A percentile compares a stretch with the other conserved stretches of the same genome.
Conservation (phyloP, 1,284 basidiomycete genomes). For the Ustilago hordei region DNA sequence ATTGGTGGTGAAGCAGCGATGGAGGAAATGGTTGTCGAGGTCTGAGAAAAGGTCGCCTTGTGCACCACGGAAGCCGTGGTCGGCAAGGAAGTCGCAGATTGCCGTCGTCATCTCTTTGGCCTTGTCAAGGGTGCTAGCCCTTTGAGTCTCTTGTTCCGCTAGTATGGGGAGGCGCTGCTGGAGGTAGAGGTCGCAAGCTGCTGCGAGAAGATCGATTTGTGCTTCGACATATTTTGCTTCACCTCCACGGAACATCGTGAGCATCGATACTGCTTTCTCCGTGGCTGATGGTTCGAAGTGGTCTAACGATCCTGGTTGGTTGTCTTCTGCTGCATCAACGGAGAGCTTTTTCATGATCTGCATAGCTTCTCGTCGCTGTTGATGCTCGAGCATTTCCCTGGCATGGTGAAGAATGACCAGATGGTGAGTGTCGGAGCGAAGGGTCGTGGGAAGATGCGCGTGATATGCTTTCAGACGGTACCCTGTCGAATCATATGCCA, state of each 20-base stretch:
- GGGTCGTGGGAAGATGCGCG: constrained; percentile 34
- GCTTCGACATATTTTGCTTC: constrained; percentile 30
- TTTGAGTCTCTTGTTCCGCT: no score
- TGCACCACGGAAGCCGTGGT: constrained; percentile 44
- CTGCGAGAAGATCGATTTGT: constrained; percentile 46
- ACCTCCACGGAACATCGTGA: constrained; percentile 54
- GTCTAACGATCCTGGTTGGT: not conserved
- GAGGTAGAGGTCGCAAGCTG: constrained; percentile 52
- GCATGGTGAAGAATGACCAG: constrained; percentile 43
- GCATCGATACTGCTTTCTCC: constrained; percentile 31
- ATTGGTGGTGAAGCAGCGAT: constrained; percentile 50
- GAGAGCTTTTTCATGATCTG: constrained; percentile 12
- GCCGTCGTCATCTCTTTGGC: constrained; percentile 30
- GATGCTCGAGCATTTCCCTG: constrained; percentile 51
- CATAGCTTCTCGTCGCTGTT: constrained; percentile 54
- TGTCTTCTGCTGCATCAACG: not conserved
- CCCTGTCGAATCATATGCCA: constrained; percentile 6
- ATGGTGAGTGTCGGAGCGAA: constrained; percentile 47
- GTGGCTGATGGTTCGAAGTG: constrained; percentile 17
- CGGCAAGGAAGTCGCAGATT: constrained; percentile 48
- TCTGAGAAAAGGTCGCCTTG: constrained; percentile 29
- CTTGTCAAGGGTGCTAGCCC: not conserved
- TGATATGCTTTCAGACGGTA: constrained; percentile 43
- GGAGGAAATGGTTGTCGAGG: constrained; percentile 55
- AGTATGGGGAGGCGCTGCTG: constrained; percentile 8